Percentiles rank a stretch among this genome's conserved stretches.
Conservation (phyloP, 768 basidiomycete genomes). For the Leucocoprinus birnbaumii region DNA sequence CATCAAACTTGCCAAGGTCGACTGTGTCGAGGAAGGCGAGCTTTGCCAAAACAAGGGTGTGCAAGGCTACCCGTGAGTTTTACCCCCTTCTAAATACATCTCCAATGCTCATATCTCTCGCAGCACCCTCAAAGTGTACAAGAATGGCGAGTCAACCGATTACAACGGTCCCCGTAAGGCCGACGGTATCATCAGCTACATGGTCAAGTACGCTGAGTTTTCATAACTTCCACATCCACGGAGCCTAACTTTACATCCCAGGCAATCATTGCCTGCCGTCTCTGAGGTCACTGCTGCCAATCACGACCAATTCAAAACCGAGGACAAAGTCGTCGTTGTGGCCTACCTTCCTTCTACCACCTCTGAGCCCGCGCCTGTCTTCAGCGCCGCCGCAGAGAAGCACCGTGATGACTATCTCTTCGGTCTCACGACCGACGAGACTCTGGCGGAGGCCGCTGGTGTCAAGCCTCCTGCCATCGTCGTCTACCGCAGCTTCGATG, state of each 20-base stretch:
- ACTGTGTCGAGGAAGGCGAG: constrained; percentile 93
- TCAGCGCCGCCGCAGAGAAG: constrained; percentile 76
- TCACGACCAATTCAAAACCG: constrained; percentile 79
- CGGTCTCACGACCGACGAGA: constrained; percentile 76
- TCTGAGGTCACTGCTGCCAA: constrained; percentile 74
- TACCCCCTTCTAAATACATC: not conserved
- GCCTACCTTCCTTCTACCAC: constrained; percentile 78
- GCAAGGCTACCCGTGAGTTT: constrained; percentile 88
- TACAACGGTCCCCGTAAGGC: constrained; percentile 90
- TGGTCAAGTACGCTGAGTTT: constrained; percentile 82
- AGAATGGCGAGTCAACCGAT: constrained; percentile 73
- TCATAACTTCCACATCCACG: not conserved
- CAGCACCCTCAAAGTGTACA: constrained; percentile 91
- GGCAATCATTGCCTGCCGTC: constrained; percentile 94
- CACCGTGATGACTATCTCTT: constrained; percentile 95
- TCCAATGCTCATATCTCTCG: not conserved
- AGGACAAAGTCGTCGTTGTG: constrained; percentile 89
- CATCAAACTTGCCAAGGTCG: constrained; percentile 94
- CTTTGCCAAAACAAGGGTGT: constrained; percentile 88
- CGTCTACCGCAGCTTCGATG: constrained; percentile 91
- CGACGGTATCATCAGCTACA: constrained; percentile 95
- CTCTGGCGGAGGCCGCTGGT: constrained; percentile 63
- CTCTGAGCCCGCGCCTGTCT: constrained; percentile 68
- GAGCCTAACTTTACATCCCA: constrained; percentile 14
- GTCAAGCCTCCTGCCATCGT: constrained; percentile 83